Base-by-base conservation (phyloP, 805 yeast species). In the Cyberlindnera nakhonratchasimensis region DNA sequence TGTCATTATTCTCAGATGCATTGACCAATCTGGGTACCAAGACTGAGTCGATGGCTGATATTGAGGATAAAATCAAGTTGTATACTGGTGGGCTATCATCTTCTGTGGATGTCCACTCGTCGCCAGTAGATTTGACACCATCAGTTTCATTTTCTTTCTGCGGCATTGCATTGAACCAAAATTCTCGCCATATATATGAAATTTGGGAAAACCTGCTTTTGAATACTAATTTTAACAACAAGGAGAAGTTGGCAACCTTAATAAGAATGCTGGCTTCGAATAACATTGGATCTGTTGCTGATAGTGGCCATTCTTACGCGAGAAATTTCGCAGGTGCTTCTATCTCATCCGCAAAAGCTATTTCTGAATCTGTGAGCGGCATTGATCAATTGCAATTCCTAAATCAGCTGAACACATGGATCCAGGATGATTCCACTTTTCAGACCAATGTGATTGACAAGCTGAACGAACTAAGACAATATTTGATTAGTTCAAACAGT, bases 21-120 rank as follows among this genome's bases (percentile, higher is more conserved):
- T 67, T 93, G 46, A 84, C 95, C 3, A 87, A 82, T 58, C 70
- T 93, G 48, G 99, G 99, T n/a, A 91, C 99, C 2, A 59, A 67
- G 7, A 55, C 63, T 8, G 80, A 82, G 45, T 59, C 82, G 1
- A 86, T 86, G 75, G 85, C 87, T 18, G 83, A 81, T 28, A 73
- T 93, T 44, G 98, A 91, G 57, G 89, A 90, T 51, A 79, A 81
- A 34, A 89, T 93, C 52, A 86, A 83, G 57, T 68, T 82, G 37
- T 71, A 74, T 42, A 89, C 98, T 0, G 98, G 98, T 20, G 96
- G 97, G 0, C 62, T 93, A 16, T 69, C 79, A 5, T 75, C 89
- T n/a, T 70, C 76, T 17, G 68, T 79, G 7, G 69, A 75, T 47
- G 76, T 80, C 1, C 73, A 73, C 34, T 67, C 83, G 4, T 72